Evolutionary conservation across 2,329 filamentous ascomycete genomes (phyloP), one percentile per base, ranked within the genome.

Genomic region (Chrysosporium queenslandicum): DNA sequence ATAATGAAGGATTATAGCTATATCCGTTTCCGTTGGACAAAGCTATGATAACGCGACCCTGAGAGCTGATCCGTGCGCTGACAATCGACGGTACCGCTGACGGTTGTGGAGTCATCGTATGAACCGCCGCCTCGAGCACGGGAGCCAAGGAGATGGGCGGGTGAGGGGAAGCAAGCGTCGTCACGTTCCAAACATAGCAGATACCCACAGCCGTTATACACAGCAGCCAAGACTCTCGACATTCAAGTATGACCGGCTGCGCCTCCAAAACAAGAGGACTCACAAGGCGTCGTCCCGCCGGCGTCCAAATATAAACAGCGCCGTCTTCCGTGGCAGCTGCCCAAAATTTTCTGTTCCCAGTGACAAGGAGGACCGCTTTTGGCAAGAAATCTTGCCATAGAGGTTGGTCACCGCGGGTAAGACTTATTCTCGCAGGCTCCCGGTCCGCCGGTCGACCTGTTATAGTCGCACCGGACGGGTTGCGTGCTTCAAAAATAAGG

Each of bases 381-480:
- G 91, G 90, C 12, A 98, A 72, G 61, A 87, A 98, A 64, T 98
- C 94, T 63, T 96, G 87, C 92, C 94, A 98, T 2, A 97, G 68
- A 1, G 85, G 75, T 52, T 83, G 81, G 3, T 88, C 88, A 51
- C 87, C 81, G 64, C 88, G 91, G 1, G 83, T 86, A 36, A 92
- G 83, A 4, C 82, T 86, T 39, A 98, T 81, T 30, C 87, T 83
- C 3, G 88, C 86, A 1, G 92, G 92, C 54, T 97, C 91, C 55
- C 85, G 80, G 40, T 83, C 73, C 73, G 84, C 64, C 30, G 72
- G 66, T 41, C 79, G 72, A n/a, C 77, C 77, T 12, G 80, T 82
- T 51, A 80, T 69, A 42, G 78, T 78, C 18, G 76, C 74, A 11
- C 75, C 74, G 8, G 77, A 74, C 1, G 90, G 86, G 63, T 98